Percentiles rank a stretch among this genome's conserved stretches.
Evolutionary conservation across 805 yeast species (phyloP).

Genomic region (Saccharomyces kudriavzevii): DNA sequence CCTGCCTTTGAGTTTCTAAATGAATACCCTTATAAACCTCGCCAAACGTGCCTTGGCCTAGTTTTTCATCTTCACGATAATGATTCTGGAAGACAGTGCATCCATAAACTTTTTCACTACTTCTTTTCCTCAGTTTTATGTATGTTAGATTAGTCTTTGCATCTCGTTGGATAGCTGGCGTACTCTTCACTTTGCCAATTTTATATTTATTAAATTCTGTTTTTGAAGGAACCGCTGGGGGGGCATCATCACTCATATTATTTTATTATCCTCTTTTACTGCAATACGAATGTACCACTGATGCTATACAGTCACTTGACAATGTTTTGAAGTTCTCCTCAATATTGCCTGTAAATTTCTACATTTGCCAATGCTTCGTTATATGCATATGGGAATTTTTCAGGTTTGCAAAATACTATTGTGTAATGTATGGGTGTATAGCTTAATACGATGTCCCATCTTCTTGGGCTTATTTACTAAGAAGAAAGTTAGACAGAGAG

Average conservation of each 20-base stretch:
- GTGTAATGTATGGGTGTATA: background rate
- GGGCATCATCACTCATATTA: background rate
- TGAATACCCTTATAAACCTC: constrained; percentile 74
- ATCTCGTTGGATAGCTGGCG: constrained; percentile 26
- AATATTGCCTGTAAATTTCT: background rate
- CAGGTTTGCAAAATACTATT: background rate
- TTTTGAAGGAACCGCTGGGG: background rate
- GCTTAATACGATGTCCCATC: background rate
- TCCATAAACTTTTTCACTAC: constrained; percentile 26
- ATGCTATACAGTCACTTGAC: background rate
- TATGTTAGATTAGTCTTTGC: constrained; percentile 19
- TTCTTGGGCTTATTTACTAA: background rate
- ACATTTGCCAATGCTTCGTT: background rate
- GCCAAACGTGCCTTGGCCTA: constrained; percentile 85
- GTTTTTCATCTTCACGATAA: constrained; percentile 35
- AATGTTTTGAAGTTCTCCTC: background rate
- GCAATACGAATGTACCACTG: background rate
- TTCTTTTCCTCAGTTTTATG: constrained; percentile 21
- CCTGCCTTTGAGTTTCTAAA: constrained; percentile 43
- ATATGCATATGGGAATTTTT: background rate
- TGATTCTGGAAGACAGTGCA: constrained; percentile 25
- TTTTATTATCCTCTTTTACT: background rate
- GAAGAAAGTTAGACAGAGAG: background rate
- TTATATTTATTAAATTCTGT: constrained; percentile 22
- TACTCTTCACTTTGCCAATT: constrained; percentile 30